Evolutionary conservation across 2,329 filamentous ascomycete genomes (phyloP).

Genomic region (Periglandula ipomoeae): DNA sequence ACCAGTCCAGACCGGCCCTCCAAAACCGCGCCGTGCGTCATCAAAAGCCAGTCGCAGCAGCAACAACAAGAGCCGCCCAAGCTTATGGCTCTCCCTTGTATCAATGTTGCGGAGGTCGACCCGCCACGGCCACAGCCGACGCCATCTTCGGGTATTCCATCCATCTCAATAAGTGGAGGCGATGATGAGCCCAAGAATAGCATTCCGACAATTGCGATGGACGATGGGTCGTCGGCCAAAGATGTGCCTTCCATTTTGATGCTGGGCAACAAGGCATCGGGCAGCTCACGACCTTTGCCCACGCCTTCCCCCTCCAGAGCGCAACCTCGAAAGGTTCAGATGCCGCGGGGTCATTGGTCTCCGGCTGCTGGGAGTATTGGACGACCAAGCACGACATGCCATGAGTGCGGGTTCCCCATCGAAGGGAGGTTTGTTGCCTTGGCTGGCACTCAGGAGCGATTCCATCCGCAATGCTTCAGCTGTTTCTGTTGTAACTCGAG

Average conservation of each 20-base stretch:
- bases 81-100: slow-evolving; percentile 41
- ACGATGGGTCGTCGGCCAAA: slow-evolving; percentile 23
- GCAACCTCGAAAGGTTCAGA: slow-evolving; percentile 27
- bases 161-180: slow-evolving; percentile 25
- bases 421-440: slow-evolving; percentile 84
- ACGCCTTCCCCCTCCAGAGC: slow-evolving; percentile 29
- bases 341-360: slow-evolving; percentile 49
- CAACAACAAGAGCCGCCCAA: slow-evolving; percentile 11
- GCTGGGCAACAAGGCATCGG: slow-evolving; percentile 29
- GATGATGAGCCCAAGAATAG: slow-evolving; percentile 15
- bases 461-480: slow-evolving; percentile 88
- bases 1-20: slow-evolving; percentile 38
- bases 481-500: slow-evolving; percentile 81
- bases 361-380: slow-evolving; percentile 37
- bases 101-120: slow-evolving; percentile 43
- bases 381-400: slow-evolving; percentile 63
- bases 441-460: slow-evolving; percentile 61
- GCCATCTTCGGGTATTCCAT: slow-evolving; percentile 22
- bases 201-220: slow-evolving; percentile 42
- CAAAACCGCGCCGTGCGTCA: slow-evolving; percentile 15
- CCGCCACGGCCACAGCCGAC: slow-evolving; percentile 20
- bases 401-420: slow-evolving; percentile 76
- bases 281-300: slow-evolving; percentile 30
- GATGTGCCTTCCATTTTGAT: slow-evolving; percentile 37
- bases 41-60: slow-evolving; percentile 13